phyloP scores from a whole-genome alignment of 1,284 basidiomycete species.

The Xerocomus minutiporus region DNA sequence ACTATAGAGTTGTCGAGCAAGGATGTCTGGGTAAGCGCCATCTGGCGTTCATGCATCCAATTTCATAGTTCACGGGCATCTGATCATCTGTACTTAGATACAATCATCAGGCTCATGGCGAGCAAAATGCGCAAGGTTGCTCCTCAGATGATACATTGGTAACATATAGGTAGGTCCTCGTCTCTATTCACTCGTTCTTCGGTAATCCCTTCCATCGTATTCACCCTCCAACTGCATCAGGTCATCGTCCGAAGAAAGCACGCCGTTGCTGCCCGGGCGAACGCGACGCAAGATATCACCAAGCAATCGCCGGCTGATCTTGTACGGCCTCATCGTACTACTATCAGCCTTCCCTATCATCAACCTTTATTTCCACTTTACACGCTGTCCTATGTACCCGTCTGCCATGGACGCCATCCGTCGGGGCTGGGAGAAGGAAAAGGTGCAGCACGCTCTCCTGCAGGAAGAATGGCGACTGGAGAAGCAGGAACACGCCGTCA shows the following conservation, averaged over 20 bases:
- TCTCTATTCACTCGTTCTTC: too few relatives aligned
- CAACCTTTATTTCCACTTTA: constrained; percentile 10
- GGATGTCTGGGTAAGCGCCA: constrained; percentile 7
- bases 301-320: neutral
- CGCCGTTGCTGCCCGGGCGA: constrained; percentile 7
- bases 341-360: neutral
- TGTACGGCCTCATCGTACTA: neutral
- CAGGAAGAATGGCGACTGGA: constrained; percentile 12
- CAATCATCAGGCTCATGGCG: neutral
- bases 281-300: neutral
- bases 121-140: neutral
- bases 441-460: neutral
- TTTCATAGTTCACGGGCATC: neutral
- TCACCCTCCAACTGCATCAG: neutral
- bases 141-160: neutral
- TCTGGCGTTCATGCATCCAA: neutral
- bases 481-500: constrained; percentile 2
- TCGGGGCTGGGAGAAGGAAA: constrained; percentile 13
- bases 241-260: constrained; percentile 3
- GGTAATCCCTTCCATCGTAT: too few relatives aligned
- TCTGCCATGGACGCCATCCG: constrained; percentile 11
- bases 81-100: neutral
- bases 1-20: neutral
- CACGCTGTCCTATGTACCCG: constrained; percentile 15
- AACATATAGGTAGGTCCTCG: neutral